phyloP scores from a whole-genome alignment of 2,329 filamentous ascomycete species.

The Aureobasidium sp. region DNA sequence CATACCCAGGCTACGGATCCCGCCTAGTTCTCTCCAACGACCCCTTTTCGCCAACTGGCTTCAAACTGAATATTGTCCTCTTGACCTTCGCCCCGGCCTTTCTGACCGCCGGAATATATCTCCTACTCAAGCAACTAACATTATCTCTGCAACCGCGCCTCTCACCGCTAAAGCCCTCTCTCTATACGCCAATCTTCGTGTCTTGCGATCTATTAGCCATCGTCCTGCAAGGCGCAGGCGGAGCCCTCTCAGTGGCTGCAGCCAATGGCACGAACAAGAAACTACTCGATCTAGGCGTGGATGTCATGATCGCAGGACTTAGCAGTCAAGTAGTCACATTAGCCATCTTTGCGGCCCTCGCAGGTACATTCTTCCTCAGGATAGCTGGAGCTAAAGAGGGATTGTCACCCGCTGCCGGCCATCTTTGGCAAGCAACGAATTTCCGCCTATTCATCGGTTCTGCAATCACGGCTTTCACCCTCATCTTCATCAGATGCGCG shows the following conservation, averaged over 20 bases:
- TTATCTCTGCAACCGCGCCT: constrained; percentile 30
- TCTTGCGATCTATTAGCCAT: constrained; percentile 50
- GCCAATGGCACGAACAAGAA: constrained; percentile 23
- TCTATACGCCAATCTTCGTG: constrained; percentile 50
- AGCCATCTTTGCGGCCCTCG: constrained; percentile 37
- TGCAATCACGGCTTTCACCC: constrained; percentile 19
- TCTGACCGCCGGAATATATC: constrained; percentile 37
- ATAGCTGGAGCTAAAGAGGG: not conserved
- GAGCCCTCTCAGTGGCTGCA: constrained; percentile 47
- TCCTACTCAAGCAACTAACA: constrained; percentile 35
- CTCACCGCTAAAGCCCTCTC: constrained; percentile 20
- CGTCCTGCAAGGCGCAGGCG: constrained; percentile 49
- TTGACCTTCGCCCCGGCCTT: constrained; percentile 38
- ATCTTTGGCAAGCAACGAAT: constrained; percentile 6
- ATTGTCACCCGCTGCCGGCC: not conserved
- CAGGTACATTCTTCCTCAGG: constrained; percentile 26
- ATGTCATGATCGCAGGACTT: constrained; percentile 51
- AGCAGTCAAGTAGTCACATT: constrained; percentile 48
- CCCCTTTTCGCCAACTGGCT: constrained; percentile 34
- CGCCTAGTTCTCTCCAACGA: constrained; percentile 34
- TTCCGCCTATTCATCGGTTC: constrained; percentile 23
- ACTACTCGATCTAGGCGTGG: constrained; percentile 39
- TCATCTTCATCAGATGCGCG: constrained; percentile 21
- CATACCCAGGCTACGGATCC: constrained; percentile 28
- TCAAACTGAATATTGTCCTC: constrained; percentile 35